These are phyloP conservation scores for Rhodomyrtus psidioides DNA, from an alignment of 441 rosid species.

Conservation along the genomic window DNA sequence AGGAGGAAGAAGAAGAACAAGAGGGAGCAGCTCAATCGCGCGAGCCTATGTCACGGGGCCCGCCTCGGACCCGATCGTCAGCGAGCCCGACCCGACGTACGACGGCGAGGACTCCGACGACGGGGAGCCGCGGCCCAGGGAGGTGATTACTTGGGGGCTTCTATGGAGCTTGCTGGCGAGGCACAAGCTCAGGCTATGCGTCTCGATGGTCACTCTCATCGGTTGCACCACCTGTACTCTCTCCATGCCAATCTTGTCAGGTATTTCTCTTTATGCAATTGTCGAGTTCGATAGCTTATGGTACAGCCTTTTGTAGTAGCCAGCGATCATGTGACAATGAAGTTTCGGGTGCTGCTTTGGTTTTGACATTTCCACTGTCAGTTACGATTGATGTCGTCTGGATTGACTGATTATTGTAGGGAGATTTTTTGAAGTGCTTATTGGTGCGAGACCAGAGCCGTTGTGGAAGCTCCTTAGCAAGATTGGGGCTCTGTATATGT, in stretches of 20 bases:
- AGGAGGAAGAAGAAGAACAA: neutral
- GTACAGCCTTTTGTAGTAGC: neutral
- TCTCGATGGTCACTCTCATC: conserved; percentile 39
- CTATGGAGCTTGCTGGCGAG: conserved; percentile 43
- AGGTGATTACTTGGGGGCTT: conserved; percentile 54
- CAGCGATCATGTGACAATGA: neutral
- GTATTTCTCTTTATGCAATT: conserved; percentile 11
- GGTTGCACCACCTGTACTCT: conserved; percentile 77
- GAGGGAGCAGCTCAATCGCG: conserved; percentile 14
- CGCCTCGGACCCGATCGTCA: conserved; percentile 48
- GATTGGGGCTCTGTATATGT: conserved; percentile 52
- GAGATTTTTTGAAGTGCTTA: conserved; percentile 72
- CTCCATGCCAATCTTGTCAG: conserved; percentile 83
- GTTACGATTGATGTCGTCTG: neutral
- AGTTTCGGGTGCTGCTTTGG: neutral
- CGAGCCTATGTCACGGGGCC: conserved; percentile 76
- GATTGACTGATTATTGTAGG: conserved; percentile 30
- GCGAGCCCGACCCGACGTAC: conserved; percentile 41
- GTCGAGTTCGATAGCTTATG: neutral
- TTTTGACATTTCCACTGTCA: neutral
- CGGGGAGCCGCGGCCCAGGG: conserved; percentile 15
- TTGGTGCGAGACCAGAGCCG: conserved; percentile 71
- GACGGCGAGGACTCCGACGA: conserved; percentile 20
- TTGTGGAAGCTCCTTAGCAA: conserved; percentile 60
- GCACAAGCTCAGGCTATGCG: conserved; percentile 49